Percentiles rank a stretch among this genome's conserved stretches.
Evolutionary conservation across 257 asterid species (phyloP).

Genomic region (Salvia splendens): DNA sequence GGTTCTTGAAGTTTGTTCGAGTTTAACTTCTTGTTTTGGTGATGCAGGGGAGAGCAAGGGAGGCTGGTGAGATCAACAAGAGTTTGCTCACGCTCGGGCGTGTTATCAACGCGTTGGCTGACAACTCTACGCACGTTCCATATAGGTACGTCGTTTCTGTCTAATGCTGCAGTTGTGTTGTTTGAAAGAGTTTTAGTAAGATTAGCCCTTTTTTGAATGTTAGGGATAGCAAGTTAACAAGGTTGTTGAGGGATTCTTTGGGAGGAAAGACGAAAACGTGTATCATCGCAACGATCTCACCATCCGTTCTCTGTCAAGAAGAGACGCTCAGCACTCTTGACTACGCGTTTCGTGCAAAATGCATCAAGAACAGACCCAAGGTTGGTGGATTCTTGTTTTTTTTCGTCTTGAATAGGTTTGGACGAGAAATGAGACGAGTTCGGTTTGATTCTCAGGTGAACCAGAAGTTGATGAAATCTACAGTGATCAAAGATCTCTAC

Average conservation of each 20-base stretch:
- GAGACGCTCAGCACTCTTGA: constrained; percentile 71
- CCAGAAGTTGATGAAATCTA: constrained; percentile 50
- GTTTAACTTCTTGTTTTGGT: background rate
- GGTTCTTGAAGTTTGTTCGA: background rate
- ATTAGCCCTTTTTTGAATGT: constrained; percentile 19
- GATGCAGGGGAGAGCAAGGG: constrained; percentile 61
- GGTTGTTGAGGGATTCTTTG: constrained; percentile 60
- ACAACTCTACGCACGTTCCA: constrained; percentile 59
- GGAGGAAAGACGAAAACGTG: constrained; percentile 71
- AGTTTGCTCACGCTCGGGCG: constrained; percentile 69
- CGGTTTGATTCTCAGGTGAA: constrained; percentile 40
- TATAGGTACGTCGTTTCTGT: constrained; percentile 44
- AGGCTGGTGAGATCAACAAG: constrained; percentile 70
- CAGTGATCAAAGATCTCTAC: constrained; percentile 47
- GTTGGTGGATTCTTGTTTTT: constrained; percentile 29
- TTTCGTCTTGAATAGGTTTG: background rate
- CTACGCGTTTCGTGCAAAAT: constrained; percentile 59
- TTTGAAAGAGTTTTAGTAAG: background rate
- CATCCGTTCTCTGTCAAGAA: constrained; percentile 57
- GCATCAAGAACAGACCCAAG: constrained; percentile 66
- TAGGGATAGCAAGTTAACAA: constrained; percentile 70
- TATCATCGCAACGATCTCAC: constrained; percentile 61
- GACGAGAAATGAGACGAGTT: background rate
- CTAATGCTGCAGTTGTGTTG: constrained; percentile 4
- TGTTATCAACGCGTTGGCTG: constrained; percentile 57